These are phyloP conservation scores for Silene uniflora DNA, from an alignment of 148 eudicot species.

Conservation along the genomic window DNA sequence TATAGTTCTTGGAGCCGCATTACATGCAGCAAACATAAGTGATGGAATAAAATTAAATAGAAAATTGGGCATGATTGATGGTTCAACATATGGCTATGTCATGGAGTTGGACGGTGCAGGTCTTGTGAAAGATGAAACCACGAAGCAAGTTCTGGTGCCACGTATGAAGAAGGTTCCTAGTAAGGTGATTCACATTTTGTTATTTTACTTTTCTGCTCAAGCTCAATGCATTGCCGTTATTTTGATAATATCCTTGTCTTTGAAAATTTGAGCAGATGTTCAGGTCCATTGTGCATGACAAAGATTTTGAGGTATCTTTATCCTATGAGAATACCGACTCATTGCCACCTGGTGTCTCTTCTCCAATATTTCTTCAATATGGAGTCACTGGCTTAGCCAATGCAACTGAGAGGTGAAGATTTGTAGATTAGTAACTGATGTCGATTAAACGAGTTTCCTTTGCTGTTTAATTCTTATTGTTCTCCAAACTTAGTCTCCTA, in stretches of 20 bases:
- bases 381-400: constrained; percentile 72
- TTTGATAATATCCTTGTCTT: constrained; percentile 14
- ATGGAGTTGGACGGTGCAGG: constrained; percentile 72
- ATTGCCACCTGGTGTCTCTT: constrained; percentile 72
- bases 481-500: neutral
- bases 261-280: constrained; percentile 52
- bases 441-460: neutral
- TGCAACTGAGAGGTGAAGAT: constrained; percentile 74
- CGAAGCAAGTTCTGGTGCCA: constrained; percentile 69
- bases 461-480: neutral
- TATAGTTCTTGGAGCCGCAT: constrained; percentile 86
- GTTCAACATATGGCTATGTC: constrained; percentile 83
- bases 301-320: constrained; percentile 86
- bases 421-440: constrained; percentile 15
- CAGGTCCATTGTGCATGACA: constrained; percentile 64
- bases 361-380: constrained; percentile 66
- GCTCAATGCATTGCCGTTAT: neutral
- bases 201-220: neutral
- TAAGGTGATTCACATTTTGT: constrained; percentile 46
- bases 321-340: constrained; percentile 65
- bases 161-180: constrained; percentile 92
- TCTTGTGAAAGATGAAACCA: constrained; percentile 73
- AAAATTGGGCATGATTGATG: constrained; percentile 95
- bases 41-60: constrained; percentile 96
- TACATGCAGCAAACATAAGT: constrained; percentile 93